These are phyloP conservation scores for Penicillium sp. DNA, from an alignment of 2,329 filamentous ascomycete species.

Conservation along the genomic window DNA sequence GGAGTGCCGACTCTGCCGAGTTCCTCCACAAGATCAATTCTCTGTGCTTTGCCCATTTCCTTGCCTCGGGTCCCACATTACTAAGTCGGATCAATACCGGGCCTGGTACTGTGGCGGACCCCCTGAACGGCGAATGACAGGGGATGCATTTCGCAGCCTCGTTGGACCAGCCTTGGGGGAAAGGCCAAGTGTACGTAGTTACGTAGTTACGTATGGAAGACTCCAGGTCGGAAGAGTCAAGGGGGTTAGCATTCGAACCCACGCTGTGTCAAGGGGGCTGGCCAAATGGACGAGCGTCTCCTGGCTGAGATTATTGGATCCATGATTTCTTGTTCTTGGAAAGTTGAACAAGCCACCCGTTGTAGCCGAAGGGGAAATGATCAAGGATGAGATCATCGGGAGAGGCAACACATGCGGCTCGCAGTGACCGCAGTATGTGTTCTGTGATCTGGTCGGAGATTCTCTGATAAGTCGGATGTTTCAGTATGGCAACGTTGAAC, in stretches of 20 bases:
- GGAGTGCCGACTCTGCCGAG: background rate
- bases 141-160: slow-evolving; percentile 23
- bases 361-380: slow-evolving; percentile 13
- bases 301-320: background rate
- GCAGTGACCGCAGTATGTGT: background rate
- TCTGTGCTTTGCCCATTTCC: background rate
- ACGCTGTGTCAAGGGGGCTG: background rate
- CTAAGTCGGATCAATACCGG: slow-evolving; percentile 10
- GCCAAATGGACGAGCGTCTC: background rate
- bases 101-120: slow-evolving; percentile 5
- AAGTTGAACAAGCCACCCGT: background rate
- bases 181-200: slow-evolving; percentile 2
- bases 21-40: background rate
- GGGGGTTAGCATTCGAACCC: background rate
- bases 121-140: slow-evolving; percentile 20
- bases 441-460: too few relatives aligned
- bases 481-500: background rate
- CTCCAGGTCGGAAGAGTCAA: slow-evolving; percentile 11
- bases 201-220: too few relatives aligned
- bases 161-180: slow-evolving; percentile 15
- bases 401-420: background rate
- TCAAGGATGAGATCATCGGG: slow-evolving; percentile 25
- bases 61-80: slow-evolving; percentile 18
- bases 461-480: background rate
- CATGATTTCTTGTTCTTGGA: background rate